Conservation (phyloP, 1,284 basidiomycete species). For the Tilletia horrida region DNA sequence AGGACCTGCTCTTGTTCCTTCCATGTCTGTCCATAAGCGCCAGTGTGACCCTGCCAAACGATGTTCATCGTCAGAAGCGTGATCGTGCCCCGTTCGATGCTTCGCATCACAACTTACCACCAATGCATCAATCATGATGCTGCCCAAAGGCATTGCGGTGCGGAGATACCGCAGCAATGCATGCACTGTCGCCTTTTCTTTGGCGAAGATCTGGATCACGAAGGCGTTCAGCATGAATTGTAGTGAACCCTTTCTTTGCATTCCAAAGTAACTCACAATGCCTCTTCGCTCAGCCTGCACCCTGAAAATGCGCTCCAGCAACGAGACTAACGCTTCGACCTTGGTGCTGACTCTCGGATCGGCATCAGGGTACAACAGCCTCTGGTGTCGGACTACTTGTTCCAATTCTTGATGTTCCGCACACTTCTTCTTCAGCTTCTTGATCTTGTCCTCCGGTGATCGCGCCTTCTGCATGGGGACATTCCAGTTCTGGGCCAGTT, state of each 20-base stretch:
- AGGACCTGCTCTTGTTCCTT: conserved; percentile 32
- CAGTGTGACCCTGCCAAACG: conserved; percentile 21
- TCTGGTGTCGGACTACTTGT: too few species aligned
- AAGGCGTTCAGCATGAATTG: background rate
- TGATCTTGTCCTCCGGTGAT: background rate
- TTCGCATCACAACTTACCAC: too few species aligned
- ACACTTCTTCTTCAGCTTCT: background rate
- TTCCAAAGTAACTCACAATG: background rate
- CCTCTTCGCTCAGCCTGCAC: background rate
- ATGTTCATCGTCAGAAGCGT: background rate
- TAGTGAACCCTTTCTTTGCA: background rate
- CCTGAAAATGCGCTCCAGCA: background rate
- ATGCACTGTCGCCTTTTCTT: conserved; percentile 2
- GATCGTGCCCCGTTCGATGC: too few species aligned
- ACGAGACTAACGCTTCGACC: background rate
- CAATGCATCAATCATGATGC: too few species aligned
- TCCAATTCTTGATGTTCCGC: background rate
- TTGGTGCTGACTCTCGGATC: background rate
- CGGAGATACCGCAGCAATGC: background rate
- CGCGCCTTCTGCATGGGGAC: background rate
- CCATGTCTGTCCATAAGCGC: conserved; percentile 11
- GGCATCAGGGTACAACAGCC: too few species aligned
- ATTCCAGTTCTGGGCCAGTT: background rate
- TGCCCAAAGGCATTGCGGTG: too few species aligned
- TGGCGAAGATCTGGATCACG: conserved; percentile 1